phyloP scores from a whole-genome alignment of 192 early-diverging fungal genomes.

The Coemansia pectinata region DNA sequence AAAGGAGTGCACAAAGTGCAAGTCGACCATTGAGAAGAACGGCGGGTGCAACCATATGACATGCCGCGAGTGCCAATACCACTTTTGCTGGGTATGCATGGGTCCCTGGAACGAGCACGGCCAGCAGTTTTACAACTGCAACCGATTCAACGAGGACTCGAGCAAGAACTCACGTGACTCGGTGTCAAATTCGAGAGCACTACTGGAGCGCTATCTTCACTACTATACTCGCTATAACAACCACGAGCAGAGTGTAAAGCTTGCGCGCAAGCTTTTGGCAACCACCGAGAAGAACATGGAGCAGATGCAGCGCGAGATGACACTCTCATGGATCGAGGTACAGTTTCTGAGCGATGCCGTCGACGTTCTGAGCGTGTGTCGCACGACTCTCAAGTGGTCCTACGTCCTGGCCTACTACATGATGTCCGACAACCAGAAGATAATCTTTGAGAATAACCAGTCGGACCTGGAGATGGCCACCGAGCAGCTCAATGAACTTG shows the following conservation, averaged over 20 bases:
- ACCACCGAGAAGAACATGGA: conserved; percentile 73
- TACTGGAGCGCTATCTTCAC: conserved; percentile 93
- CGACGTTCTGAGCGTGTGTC: conserved; percentile 83
- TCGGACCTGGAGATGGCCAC: conserved; percentile 97
- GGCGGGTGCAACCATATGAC: conserved; percentile 99
- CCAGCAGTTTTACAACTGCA: conserved; percentile 96
- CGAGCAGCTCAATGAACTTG: conserved; percentile 86
- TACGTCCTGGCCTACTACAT: conserved; percentile 98
- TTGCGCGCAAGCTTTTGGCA: conserved; percentile 71
- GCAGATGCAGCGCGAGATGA: conserved; percentile 86
- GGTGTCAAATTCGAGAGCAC: conserved; percentile 83
- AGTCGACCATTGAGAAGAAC: conserved; percentile 98
- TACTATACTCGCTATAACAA: conserved; percentile 98
- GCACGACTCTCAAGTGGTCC: conserved; percentile 96
- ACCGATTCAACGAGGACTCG: conserved; percentile 91
- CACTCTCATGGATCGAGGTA: conserved; percentile 97
- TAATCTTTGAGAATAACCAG: conserved; percentile 98
- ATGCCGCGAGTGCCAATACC: conserved; percentile 94
- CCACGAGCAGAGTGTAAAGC: conserved; percentile 92
- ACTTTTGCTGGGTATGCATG: conserved; percentile 99
- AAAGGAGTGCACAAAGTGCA: conserved; percentile 95
- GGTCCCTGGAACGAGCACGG: conserved; percentile 98
- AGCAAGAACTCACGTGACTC: conserved; percentile 85
- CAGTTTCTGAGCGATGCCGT: conserved; percentile 95
- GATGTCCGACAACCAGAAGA: conserved; percentile 78